Base-by-base conservation (phyloP, 176 grass and related monocot genomes). In the Zea mays region DNA sequence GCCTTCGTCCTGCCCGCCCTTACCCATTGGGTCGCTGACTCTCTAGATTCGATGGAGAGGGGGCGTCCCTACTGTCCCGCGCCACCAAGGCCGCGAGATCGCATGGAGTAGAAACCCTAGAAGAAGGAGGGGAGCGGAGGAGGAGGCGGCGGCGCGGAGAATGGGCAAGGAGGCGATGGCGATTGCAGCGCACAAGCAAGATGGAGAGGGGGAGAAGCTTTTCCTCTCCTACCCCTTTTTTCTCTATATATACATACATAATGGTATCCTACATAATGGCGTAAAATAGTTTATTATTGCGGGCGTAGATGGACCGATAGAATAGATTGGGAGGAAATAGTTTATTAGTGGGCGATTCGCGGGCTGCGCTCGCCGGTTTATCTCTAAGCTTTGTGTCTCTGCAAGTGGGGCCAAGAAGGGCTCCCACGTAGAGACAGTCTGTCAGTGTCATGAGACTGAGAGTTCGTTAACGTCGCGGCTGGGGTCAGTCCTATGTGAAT, bases 1-100 rank as follows among this genome's bases (percentile, higher is more conserved):
- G 70, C 43, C 88, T 74, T 88, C 88, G 33, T 90, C 91, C 74
- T 93, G 91, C 44, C 91, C 91, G 72, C 91, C 88, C 81, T 81
- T 90, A n/a, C 88, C 91, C 91, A 93, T 93, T 71, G 66, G 20
- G 16, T 34, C 9, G 50, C 56, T 56, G 57, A 27, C 57, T 59
- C 45, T 51, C 63, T 81, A 85, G 78, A 77, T 77, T 73, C 70
- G 70, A 75, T 39, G 27, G 68, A 48, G 63, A 51, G 41, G 60
- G 20, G 55, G 42, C 36, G 69, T 19, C 65, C 76, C 76, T 88
- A 85, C 57, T 51, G 72, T 81, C 80, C 41, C 72, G 15, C 16
- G 33, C 52, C 63, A 76, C 76, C 17, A 63, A 64, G 3, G 82
- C 72, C 41, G 87, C 66, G 66, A 85, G 78, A 81, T 85, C 82